A percentile compares a stretch with the other conserved stretches of the same genome.
Evolutionary conservation across 2,329 filamentous ascomycete genomes (phyloP).

Genomic region (Beauveria asiatica): DNA sequence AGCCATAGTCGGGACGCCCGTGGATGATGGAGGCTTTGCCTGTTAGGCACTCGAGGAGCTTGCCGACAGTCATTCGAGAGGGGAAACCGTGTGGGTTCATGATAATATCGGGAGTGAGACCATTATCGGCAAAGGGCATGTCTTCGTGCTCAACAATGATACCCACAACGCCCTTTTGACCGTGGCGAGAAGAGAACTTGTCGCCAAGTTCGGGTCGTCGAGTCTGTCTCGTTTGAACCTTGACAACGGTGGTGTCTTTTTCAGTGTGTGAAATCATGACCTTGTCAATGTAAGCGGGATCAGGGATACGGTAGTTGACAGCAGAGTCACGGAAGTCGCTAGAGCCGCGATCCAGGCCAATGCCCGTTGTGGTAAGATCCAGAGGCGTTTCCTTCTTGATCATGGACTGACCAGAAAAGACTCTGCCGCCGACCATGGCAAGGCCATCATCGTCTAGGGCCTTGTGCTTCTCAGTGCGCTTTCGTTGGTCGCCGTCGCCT

Average conservation of each 20-base stretch:
- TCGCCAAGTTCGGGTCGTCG: slow-evolving; percentile 90
- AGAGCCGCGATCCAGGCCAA: slow-evolving; percentile 56
- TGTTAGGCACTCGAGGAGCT: slow-evolving; percentile 88
- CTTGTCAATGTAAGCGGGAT: slow-evolving; percentile 89
- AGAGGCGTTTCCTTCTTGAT: slow-evolving; percentile 82
- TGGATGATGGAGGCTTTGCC: slow-evolving; percentile 87
- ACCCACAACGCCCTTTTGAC: slow-evolving; percentile 94
- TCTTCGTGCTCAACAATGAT: slow-evolving; percentile 96
- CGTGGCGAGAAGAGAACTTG: slow-evolving; percentile 97
- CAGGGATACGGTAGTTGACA: slow-evolving; percentile 72
- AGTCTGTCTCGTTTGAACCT: slow-evolving; percentile 93
- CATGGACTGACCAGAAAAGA: slow-evolving; percentile 75
- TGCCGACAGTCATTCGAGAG: slow-evolving; percentile 98
- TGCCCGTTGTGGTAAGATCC: slow-evolving; percentile 64
- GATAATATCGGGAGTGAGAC: slow-evolving; percentile 95
- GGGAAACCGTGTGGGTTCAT: slow-evolving; percentile 99
- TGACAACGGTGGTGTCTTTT: slow-evolving; percentile 76
- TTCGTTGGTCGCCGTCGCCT: slow-evolving; percentile 52
- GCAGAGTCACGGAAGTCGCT: slow-evolving; percentile 60
- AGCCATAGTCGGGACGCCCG: slow-evolving; percentile 81
- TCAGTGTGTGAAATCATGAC: slow-evolving; percentile 90
- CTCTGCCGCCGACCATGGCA: slow-evolving; percentile 73
- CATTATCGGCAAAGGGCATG: slow-evolving; percentile 87
- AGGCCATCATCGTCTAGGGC: slow-evolving; percentile 80
- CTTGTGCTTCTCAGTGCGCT: slow-evolving; percentile 58